These are phyloP conservation scores for Carex parvula DNA, from an alignment of 176 grass and related monocot genomes.

Conservation along the genomic window DNA sequence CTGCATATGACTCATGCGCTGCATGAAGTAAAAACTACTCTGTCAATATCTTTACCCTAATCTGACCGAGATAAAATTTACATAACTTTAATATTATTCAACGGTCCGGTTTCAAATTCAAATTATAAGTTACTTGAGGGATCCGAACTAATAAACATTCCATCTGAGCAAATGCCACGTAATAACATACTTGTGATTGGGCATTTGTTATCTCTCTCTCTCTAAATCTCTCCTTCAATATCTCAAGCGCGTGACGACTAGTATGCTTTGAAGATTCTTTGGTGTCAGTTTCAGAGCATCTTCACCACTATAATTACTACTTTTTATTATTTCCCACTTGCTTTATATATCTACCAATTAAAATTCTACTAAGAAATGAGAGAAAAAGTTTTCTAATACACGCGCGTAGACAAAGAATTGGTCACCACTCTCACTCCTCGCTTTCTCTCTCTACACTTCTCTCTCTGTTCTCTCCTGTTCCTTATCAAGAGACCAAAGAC, in stretches of 20 bases:
- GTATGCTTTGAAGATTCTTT: conserved; percentile 6
- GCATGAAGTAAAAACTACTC: no score
- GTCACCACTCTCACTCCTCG: conserved; percentile 2
- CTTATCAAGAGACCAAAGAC: conserved; percentile 21
- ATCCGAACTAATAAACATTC: not conserved
- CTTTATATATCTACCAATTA: not conserved
- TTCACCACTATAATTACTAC: conserved; percentile 7
- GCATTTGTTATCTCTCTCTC: not conserved
- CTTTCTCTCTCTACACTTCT: not conserved
- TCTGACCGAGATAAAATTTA: no score
- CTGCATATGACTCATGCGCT: no score
- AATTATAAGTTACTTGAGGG: no score
- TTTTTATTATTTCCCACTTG: conserved; percentile 8
- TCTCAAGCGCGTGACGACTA: conserved; percentile 6
- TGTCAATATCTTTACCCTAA: no score
- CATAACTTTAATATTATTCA: no score
- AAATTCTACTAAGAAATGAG: not conserved
- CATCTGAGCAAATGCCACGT: not conserved
- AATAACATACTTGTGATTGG: not conserved
- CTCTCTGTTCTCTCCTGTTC: not conserved
- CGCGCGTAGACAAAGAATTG: not conserved
- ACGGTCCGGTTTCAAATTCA: no score
- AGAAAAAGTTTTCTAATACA: not conserved
- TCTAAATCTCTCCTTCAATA: not conserved
- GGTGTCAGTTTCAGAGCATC: conserved; percentile 11